A percentile compares a stretch with the other conserved stretches of the same genome.
phyloP scores from a whole-genome alignment of 2,329 filamentous ascomycete species.

The Pseudogymnoascus sp. region DNA sequence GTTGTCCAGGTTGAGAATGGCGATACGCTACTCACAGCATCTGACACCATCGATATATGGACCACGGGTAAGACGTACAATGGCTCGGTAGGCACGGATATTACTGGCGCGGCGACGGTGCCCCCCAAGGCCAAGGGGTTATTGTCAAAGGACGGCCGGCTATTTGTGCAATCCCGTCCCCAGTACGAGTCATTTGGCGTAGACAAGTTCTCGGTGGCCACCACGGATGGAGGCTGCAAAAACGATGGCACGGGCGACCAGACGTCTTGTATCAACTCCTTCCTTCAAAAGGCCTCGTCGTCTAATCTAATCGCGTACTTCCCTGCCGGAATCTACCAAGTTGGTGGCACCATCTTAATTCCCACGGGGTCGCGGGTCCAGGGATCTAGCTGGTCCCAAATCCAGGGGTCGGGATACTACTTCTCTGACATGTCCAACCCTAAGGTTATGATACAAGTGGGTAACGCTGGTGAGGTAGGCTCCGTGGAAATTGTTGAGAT shows the following conservation, averaged over 20 bases:
- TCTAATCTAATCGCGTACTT: no score
- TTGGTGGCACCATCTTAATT: conserved; percentile 38
- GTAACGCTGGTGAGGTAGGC: conserved; percentile 45
- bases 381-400: conserved; percentile 34
- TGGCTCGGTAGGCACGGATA: conserved; percentile 22
- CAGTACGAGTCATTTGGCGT: no score
- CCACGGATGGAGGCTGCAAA: conserved; percentile 41
- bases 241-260: conserved; percentile 52
- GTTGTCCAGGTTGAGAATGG: conserved; percentile 51
- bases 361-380: conserved; percentile 33
- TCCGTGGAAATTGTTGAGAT: conserved; percentile 52
- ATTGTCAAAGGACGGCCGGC: no score
- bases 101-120: conserved; percentile 24
- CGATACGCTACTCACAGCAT: conserved; percentile 45
- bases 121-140: conserved; percentile 34
- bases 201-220: conserved; percentile 31
- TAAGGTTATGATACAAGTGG: conserved; percentile 48
- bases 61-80: conserved; percentile 67
- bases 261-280: conserved; percentile 42
- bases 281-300: conserved; percentile 30
- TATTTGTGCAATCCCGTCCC: conserved; percentile 45
- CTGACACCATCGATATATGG: conserved; percentile 62
- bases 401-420: conserved; percentile 28
- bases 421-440: conserved; percentile 46
- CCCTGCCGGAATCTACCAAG: conserved; percentile 45